Conservation (phyloP, 2,329 filamentous ascomycete genomes). For the Epichloe hybrida region DNA sequence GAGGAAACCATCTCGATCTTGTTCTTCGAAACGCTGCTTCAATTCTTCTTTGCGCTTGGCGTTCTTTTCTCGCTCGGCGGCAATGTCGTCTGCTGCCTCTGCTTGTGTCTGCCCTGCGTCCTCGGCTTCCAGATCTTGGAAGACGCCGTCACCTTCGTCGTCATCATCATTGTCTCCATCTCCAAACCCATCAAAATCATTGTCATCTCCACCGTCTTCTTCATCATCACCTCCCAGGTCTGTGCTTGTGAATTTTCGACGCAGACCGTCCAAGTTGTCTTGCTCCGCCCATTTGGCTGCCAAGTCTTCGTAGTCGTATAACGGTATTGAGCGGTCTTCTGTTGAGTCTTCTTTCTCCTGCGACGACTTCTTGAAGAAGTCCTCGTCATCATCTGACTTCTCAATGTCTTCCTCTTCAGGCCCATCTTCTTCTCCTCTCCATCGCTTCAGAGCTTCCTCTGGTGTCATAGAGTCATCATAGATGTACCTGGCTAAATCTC, state of each 20-base stretch:
- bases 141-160: conserved; percentile 65
- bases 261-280: conserved; percentile 62
- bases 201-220: conserved; percentile 35
- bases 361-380: conserved; percentile 52
- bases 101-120: conserved; percentile 26
- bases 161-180: conserved; percentile 47
- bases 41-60: conserved; percentile 89
- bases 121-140: conserved; percentile 62
- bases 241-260: conserved; percentile 61
- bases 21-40: conserved; percentile 87
- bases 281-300: conserved; percentile 75
- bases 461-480: conserved; percentile 74
- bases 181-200: conserved; percentile 40
- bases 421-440: conserved; percentile 55
- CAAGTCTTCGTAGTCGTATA: conserved; percentile 66
- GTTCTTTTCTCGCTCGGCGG: conserved; percentile 81
- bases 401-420: conserved; percentile 46
- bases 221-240: conserved; percentile 31
- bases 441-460: conserved; percentile 61
- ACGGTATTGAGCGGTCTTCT: conserved; percentile 69
- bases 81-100: conserved; percentile 42
- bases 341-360: conserved; percentile 55
- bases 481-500: conserved; percentile 74
- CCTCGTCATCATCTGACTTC: conserved; percentile 37
- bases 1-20: conserved; percentile 90